These are phyloP conservation scores for Penicillium sp. DNA, from an alignment of 2,329 filamentous ascomycete species.

Conservation along the genomic window DNA sequence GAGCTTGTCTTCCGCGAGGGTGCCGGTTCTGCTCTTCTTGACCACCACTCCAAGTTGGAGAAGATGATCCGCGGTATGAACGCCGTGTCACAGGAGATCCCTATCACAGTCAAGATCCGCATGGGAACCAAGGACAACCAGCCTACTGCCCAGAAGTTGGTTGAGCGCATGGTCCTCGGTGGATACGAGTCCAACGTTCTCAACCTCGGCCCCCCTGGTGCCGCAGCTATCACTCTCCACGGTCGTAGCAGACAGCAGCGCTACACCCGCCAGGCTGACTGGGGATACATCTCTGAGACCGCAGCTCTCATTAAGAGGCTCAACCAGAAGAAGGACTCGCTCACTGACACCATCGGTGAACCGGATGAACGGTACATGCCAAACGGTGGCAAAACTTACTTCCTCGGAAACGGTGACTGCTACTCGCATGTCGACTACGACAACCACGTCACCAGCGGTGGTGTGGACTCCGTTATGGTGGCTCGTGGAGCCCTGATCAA, in stretches of 20 bases:
- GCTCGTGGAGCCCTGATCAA: constrained; percentile 96
- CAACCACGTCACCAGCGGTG: constrained; percentile 71
- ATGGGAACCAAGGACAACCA: constrained; percentile 81
- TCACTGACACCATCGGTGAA: constrained; percentile 76
- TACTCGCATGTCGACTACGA: constrained; percentile 91
- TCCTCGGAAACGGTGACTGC: constrained; percentile 95
- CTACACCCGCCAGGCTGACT: constrained; percentile 90
- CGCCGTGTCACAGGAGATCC: constrained; percentile 82
- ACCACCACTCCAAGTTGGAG: constrained; percentile 82
- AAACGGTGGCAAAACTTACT: constrained; percentile 75
- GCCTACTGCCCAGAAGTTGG: constrained; percentile 77
- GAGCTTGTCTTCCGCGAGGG: constrained; percentile 88
- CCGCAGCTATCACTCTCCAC: constrained; percentile 94
- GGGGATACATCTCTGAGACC: constrained; percentile 90
- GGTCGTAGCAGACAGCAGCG: constrained; percentile 91
- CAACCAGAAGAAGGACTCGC: constrained; percentile 65
- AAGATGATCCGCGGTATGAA: constrained; percentile 98
- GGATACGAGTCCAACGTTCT: constrained; percentile 68
- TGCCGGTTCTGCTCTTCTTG: constrained; percentile 88
- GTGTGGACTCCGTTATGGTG: constrained; percentile 94
- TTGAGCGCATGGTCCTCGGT: constrained; percentile 81
- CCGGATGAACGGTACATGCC: constrained; percentile 74
- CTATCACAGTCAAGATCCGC: constrained; percentile 92
- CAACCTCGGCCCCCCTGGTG: constrained; percentile 74
- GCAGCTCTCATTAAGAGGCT: constrained; percentile 80